phyloP scores from a whole-genome alignment of 768 basidiomycete genomes.

The Boletus sensibilis region DNA sequence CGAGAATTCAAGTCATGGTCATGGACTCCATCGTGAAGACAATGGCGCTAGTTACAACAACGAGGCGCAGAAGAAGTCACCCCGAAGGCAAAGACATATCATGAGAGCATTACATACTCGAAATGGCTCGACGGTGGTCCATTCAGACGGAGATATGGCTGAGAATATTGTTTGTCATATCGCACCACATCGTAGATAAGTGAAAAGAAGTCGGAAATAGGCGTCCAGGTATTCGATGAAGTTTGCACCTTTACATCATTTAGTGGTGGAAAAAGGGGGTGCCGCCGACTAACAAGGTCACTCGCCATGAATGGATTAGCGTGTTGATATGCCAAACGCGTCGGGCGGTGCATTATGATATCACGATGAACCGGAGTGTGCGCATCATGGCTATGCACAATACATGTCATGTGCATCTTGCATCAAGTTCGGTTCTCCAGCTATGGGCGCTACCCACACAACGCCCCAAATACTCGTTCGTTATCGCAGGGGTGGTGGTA shows the following conservation, averaged over 20 bases:
- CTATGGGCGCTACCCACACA: background rate
- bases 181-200: background rate
- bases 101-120: background rate
- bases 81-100: background rate
- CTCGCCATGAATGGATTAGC: background rate
- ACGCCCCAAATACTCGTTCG: background rate
- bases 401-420: background rate
- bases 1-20: background rate
- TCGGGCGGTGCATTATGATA: background rate
- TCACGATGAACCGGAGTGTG: background rate
- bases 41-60: background rate
- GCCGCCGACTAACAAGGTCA: background rate
- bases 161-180: background rate
- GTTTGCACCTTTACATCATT: background rate
- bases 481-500: constrained; percentile 1
- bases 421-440: background rate
- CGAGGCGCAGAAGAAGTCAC: background rate
- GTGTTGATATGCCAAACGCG: background rate
- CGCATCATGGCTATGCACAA: background rate
- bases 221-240: background rate
- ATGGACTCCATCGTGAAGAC: background rate
- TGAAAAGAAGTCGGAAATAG: background rate
- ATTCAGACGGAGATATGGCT: background rate
- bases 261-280: background rate
- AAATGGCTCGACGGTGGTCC: background rate